Evolutionary conservation across 1,284 basidiomycete genomes (phyloP), one percentile per base, ranked within the genome.

Genomic region (Pseudomicrostroma phylloplanum): DNA sequence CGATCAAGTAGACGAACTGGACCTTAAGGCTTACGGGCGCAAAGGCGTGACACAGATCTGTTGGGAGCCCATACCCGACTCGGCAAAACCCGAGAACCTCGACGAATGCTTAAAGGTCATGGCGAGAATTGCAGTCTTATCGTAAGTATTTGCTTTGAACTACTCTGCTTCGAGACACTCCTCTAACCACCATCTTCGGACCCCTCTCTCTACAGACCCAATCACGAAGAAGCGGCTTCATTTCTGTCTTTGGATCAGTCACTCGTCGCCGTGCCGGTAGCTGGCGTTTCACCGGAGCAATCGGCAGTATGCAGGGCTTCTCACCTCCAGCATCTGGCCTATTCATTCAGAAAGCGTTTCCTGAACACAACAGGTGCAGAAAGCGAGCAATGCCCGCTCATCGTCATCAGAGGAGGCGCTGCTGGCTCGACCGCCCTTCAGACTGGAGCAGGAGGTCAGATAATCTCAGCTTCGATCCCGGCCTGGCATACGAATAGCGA

Each of bases 21-120:
- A 40, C 21, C 7, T 26, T 6, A 17, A 25, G 26, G 51, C 21
- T 8, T 21, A 61, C 2, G 15, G 21, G 7, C 30, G 46, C 41
- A 25, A 61, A 46, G 30, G n/a, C 30, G 49, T 48, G 30, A 53
- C 62, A 21, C 51, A 55, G 43, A 17, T 64, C 30, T 42, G 54
- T n/a, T 64, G 62, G 62, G 62, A 64, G 39, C 62, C 62, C 12
- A 64, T 64, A 26, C 62, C 62, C 13, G 62, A 64, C 41, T 63
- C 56, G n/a, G 57, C 57, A 17, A 21, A 26, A 23, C 48, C 55
- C 8, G 62, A 64, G 60, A 64, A 64, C 26, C 46, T 64, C 25
- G 13, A 11, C 2, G 42, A 51, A 15, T 61, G 51, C 23, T 30
- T 64, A 4, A 15, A 48, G 13, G 60, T 64, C 3, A 54, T 61